phyloP scores from a whole-genome alignment of 805 yeast species.

The Candida saitoana region DNA sequence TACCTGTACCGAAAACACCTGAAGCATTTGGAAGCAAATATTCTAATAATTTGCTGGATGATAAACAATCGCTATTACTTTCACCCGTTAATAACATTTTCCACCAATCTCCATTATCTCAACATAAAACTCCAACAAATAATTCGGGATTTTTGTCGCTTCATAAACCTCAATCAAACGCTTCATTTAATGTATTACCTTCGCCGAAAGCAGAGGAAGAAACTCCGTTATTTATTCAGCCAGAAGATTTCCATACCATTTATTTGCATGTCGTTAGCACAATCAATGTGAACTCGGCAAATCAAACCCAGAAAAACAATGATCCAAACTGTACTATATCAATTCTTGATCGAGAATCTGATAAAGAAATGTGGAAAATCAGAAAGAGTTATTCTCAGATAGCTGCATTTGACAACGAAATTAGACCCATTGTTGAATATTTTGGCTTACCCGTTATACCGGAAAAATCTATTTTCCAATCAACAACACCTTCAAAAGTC shows the following conservation, averaged over 20 bases:
- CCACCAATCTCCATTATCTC: neutral
- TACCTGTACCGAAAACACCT: slow-evolving; percentile 19
- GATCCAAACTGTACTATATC: slow-evolving; percentile 62
- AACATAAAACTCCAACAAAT: neutral
- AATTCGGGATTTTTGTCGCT: slow-evolving; percentile 1
- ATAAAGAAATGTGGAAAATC: slow-evolving; percentile 71
- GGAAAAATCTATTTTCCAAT: slow-evolving; percentile 53
- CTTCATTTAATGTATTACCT: slow-evolving; percentile 15
- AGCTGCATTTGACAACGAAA: slow-evolving; percentile 53
- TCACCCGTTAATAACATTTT: neutral
- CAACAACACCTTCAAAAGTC: slow-evolving; percentile 60
- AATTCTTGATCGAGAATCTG: slow-evolving; percentile 56
- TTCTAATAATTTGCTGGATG: neutral
- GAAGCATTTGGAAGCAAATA: slow-evolving; percentile 14
- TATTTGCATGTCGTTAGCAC: slow-evolving; percentile 48
- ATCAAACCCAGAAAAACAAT: slow-evolving; percentile 41
- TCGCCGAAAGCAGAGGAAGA: slow-evolving; percentile 32
- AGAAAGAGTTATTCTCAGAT: slow-evolving; percentile 61
- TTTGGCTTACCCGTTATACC: slow-evolving; percentile 64
- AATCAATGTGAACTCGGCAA: slow-evolving; percentile 27
- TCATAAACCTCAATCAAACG: neutral
- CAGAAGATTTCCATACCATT: slow-evolving; percentile 53
- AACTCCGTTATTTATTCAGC: slow-evolving; percentile 52
- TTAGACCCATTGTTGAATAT: slow-evolving; percentile 49
- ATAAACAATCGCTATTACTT: neutral